Evolutionary conservation across 345 rosid species (phyloP).

Genomic region (Ceriops decandra): DNA sequence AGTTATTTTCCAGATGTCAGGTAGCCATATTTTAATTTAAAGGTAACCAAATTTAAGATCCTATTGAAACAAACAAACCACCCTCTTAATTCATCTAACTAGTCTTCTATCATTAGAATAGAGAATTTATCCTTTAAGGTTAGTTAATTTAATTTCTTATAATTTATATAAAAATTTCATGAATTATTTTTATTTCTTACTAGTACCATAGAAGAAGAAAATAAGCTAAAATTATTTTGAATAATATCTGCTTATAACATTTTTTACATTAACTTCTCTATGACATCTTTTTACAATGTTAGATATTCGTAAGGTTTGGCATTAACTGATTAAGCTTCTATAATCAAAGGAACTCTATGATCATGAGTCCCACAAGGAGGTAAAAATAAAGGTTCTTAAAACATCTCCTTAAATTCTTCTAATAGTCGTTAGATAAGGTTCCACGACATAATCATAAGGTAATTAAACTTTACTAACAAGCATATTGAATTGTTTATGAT

Average conservation of each 20-base stretch:
- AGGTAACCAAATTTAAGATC: neutral
- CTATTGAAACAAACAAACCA: neutral
- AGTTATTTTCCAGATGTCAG: too few species aligned
- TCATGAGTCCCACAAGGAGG: neutral
- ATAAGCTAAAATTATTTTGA: neutral
- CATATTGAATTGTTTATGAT: too few species aligned
- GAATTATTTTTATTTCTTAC: neutral
- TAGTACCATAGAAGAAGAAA: neutral
- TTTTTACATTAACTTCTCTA: neutral
- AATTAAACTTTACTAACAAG: too few species aligned
- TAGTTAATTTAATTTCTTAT: neutral
- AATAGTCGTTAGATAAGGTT: too few species aligned
- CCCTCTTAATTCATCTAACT: neutral
- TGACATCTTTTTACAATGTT: neutral
- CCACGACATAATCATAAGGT: too few species aligned
- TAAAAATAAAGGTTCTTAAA: too few species aligned
- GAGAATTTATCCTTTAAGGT: neutral
- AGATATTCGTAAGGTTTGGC: neutral
- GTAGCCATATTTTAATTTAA: neutral
- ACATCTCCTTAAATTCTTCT: too few species aligned
- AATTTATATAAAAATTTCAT: neutral
- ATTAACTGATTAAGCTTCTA: neutral
- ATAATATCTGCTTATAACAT: neutral
- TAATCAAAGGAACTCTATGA: neutral
- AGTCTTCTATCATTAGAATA: neutral